Conservation (phyloP, 768 basidiomycete species). For the Leucosporidium yakuticum region DNA sequence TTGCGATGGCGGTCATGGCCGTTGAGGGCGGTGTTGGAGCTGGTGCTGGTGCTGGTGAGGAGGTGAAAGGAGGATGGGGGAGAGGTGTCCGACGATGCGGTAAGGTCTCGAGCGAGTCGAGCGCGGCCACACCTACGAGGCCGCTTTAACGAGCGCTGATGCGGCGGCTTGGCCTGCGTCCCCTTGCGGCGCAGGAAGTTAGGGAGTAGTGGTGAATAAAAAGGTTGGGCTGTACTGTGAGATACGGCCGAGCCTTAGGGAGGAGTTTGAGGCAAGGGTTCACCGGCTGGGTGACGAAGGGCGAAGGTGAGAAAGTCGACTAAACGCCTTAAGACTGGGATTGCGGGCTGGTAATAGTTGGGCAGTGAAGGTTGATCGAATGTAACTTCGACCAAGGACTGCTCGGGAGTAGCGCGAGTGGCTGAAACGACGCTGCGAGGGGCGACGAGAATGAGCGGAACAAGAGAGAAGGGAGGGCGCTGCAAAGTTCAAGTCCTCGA, state of each 20-base stretch:
- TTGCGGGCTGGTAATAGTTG: background rate
- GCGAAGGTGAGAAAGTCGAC: no score
- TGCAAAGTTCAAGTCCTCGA: no score
- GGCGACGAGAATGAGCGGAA: background rate
- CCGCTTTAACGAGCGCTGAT: conserved; percentile 6
- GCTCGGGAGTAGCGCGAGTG: background rate
- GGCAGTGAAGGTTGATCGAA: conserved; percentile 13
- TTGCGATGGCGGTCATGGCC: conserved; percentile 32
- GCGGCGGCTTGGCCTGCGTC: conserved; percentile 19
- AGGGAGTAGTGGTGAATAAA: conserved; percentile 6
- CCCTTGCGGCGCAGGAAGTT: conserved; percentile 24
- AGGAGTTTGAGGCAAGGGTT: no score
- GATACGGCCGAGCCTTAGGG: no score
- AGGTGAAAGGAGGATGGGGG: background rate
- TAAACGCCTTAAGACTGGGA: background rate
- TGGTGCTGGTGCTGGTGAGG: background rate
- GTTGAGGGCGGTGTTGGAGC: background rate
- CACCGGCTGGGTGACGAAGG: no score
- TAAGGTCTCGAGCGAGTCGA: conserved; percentile 3
- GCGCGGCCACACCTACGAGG: background rate
- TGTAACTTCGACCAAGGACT: background rate
- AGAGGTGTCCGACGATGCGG: background rate
- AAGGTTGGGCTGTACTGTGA: no score
- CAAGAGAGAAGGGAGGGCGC: no score
- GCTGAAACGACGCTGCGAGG: conserved; percentile 1